A percentile compares a stretch with the other conserved stretches of the same genome.
Conservation (phyloP, 495 filamentous ascomycete genomes). For the Hyaloscypha bicolor region DNA sequence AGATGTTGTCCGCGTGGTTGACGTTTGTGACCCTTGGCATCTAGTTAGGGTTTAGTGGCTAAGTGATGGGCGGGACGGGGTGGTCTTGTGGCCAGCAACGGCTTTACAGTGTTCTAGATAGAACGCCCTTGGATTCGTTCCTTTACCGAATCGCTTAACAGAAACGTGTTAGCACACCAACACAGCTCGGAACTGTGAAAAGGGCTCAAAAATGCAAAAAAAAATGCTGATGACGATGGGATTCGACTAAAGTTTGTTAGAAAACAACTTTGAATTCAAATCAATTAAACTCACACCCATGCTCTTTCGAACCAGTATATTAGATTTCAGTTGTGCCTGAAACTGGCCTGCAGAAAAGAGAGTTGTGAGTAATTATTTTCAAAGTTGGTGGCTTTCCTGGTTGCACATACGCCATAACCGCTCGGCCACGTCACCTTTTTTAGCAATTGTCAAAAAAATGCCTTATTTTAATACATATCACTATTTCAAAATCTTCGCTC, state of each 20-base stretch:
- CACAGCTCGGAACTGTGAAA: background rate
- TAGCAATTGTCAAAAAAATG: background rate
- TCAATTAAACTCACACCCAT: conserved; percentile 3
- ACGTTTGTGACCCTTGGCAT: background rate
- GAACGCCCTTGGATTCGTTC: background rate
- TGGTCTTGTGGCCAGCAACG: conserved; percentile 3
- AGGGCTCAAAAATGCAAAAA: background rate
- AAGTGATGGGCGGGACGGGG: background rate
- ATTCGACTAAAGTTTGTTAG: conserved; percentile 12
- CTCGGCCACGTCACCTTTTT: conserved; percentile 18
- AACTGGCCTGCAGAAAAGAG: no score
- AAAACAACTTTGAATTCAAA: no score
- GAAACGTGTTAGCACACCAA: no score
- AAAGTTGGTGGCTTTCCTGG: no score
- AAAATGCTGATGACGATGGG: conserved; percentile 18
- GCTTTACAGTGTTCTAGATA: background rate
- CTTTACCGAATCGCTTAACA: background rate
- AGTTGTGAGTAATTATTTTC: no score
- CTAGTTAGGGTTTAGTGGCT: background rate
- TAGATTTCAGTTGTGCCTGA: conserved; percentile 23
- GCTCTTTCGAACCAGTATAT: conserved; percentile 29
- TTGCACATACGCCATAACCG: conserved; percentile 30
- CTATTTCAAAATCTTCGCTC: background rate
- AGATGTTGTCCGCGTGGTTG: conserved; percentile 7
- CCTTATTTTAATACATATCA: conserved; percentile 2